phyloP scores from a whole-genome alignment of 345 rosid species.

The Dimocarpus longan region DNA sequence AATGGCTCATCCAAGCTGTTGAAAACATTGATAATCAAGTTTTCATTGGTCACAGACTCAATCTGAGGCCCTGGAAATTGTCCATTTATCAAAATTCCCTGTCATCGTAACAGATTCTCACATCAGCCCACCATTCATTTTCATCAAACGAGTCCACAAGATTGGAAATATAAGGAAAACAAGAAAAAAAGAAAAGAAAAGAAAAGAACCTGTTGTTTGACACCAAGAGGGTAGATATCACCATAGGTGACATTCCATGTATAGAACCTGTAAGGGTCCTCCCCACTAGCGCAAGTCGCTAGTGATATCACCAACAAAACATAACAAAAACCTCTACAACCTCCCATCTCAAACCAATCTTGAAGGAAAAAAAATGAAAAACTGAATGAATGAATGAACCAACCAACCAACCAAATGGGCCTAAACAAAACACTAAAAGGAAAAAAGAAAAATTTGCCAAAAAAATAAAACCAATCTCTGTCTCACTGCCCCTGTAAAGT shows the following conservation, averaged over 20 bases:
- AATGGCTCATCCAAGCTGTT: constrained; percentile 90
- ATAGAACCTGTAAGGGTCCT: constrained; percentile 64
- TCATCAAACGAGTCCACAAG: constrained; percentile 2
- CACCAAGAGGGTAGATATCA: constrained; percentile 71
- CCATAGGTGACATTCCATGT: constrained; percentile 73
- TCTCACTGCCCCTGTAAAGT: constrained; percentile 26
- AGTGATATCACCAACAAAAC: constrained; percentile 22
- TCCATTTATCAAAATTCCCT: constrained; percentile 92
- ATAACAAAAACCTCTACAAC: constrained; percentile 14
- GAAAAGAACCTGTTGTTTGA: constrained; percentile 53
- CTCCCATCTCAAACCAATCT: constrained; percentile 35
- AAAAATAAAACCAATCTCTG: background rate
- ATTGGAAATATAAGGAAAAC: background rate
- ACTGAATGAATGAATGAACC: constrained; percentile 4
- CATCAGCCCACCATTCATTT: background rate
- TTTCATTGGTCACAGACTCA: constrained; percentile 84
- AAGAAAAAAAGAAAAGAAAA: background rate
- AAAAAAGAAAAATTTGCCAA: constrained; percentile 14
- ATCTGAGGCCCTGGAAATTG: constrained; percentile 92
- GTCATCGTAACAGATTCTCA: constrained; percentile 24
- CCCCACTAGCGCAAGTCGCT: constrained; percentile 41
- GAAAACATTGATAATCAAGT: constrained; percentile 79
- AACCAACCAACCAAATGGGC: constrained; percentile 11
- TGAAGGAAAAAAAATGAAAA: background rate
- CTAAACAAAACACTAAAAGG: background rate